phyloP scores from a whole-genome alignment of 345 rosid genomes.

The Boechera stricta region DNA sequence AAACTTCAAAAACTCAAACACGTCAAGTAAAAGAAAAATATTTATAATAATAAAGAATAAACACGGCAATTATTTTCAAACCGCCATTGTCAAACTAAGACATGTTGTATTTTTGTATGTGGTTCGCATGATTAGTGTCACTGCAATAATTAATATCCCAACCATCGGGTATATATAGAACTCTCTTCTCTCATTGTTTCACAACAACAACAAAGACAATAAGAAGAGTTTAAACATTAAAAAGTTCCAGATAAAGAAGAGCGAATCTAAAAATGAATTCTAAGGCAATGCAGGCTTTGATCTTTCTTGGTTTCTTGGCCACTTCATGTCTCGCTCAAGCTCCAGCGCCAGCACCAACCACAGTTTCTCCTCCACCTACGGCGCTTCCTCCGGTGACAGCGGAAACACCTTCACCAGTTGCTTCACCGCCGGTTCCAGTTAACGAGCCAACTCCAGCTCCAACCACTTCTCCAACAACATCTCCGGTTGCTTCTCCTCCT shows the following conservation, averaged over 20 bases:
- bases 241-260: neutral
- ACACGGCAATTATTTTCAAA: conserved; percentile 16
- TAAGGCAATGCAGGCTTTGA: conserved; percentile 51
- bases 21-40: conserved; percentile 23
- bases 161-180: conserved; percentile 39
- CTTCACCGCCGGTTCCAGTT: conserved; percentile 41
- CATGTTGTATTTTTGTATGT: conserved; percentile 32
- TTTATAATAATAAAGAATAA: neutral
- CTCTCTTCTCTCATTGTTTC: conserved; percentile 37
- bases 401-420: conserved; percentile 46
- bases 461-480: conserved; percentile 36
- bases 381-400: conserved; percentile 54
- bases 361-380: conserved; percentile 42
- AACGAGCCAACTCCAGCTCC: conserved; percentile 42
- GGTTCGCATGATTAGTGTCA: conserved; percentile 37
- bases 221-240: conserved; percentile 18
- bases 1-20: conserved; percentile 40
- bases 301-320: conserved; percentile 69
- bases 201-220: conserved; percentile 28
- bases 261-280: conserved; percentile 50
- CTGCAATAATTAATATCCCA: conserved; percentile 15
- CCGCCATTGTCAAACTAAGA: conserved; percentile 42
- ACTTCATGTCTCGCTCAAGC: conserved; percentile 77
- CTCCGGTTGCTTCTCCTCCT: conserved; percentile 46
- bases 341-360: conserved; percentile 56